Conservation (phyloP, 2,329 filamentous ascomycete species). For the Aspergillus texensis region DNA sequence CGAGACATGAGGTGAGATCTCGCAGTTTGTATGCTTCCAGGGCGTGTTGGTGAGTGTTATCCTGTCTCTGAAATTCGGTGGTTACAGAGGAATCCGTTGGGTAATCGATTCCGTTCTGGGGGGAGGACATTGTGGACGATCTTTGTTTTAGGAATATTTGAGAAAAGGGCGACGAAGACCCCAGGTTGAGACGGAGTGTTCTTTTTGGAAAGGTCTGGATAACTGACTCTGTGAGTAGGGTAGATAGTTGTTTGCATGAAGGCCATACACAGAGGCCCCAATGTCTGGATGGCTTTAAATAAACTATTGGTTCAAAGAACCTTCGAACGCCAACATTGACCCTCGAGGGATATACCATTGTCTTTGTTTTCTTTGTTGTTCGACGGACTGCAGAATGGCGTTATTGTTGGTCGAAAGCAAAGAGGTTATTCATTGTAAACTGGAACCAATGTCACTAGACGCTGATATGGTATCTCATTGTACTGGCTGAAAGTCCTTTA, state of each 20-base stretch:
- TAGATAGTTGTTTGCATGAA: neutral
- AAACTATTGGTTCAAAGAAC: neutral
- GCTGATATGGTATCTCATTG: rapidly evolving
- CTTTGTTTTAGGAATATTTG: neutral
- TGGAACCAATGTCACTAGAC: rapidly evolving
- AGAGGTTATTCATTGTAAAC: neutral
- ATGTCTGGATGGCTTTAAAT: neutral
- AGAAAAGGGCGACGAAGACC: neutral
- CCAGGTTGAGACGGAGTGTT: neutral
- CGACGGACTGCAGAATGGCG: rapidly evolving
- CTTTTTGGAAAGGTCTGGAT: neutral
- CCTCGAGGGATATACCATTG: neutral
- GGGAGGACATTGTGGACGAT: neutral
- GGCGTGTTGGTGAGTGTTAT: neutral
- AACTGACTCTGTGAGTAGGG: too few relatives aligned
- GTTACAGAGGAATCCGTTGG: neutral
- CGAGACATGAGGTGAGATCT: neutral
- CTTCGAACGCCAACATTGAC: neutral
- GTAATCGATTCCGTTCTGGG: neutral
- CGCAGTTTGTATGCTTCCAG: neutral
- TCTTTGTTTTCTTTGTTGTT: neutral
- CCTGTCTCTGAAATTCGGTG: neutral
- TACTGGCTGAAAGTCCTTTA: neutral
- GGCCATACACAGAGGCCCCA: neutral
- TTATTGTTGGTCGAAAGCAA: neutral